These are phyloP conservation scores for Acacia melanoxylon DNA, from an alignment of 306 rosid genomes.

Conservation along the genomic window DNA sequence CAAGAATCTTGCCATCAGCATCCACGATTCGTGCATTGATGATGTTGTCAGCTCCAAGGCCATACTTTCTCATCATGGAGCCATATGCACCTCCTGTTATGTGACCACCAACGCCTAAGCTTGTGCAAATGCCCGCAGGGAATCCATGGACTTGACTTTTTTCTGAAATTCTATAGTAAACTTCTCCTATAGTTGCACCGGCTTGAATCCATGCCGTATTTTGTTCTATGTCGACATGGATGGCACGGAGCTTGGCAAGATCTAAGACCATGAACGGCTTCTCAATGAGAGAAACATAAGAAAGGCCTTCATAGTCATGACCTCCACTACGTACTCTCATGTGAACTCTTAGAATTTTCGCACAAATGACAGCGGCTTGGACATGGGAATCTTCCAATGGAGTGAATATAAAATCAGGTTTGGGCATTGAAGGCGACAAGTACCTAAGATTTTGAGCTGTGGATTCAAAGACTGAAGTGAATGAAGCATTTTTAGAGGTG, in stretches of 20 bases:
- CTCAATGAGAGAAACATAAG: conserved; percentile 45
- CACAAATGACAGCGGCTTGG: conserved; percentile 52
- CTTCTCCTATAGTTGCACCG: conserved; percentile 64
- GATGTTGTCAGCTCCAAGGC: conserved; percentile 62
- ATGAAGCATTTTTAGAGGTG: conserved; percentile 41
- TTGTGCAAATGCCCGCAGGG: conserved; percentile 62
- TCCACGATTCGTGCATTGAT: conserved; percentile 57
- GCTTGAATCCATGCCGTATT: conserved; percentile 72
- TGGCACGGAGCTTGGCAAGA: conserved; percentile 38
- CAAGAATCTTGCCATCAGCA: conserved; percentile 53
- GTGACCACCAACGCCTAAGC: conserved; percentile 69
- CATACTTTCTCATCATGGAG: conserved; percentile 58
- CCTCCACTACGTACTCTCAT: conserved; percentile 66
- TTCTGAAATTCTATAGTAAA: conserved; percentile 50
- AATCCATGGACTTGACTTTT: conserved; percentile 49
- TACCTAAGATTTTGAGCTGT: conserved; percentile 54
- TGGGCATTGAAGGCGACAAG: conserved; percentile 51
- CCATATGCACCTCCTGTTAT: conserved; percentile 81
- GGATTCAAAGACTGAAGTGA: conserved; percentile 42
- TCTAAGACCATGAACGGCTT: conserved; percentile 55
- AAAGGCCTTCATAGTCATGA: conserved; percentile 66
- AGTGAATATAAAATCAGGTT: conserved; percentile 67
- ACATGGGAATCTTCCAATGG: conserved; percentile 47
- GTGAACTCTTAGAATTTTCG: conserved; percentile 41
- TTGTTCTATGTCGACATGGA: conserved; percentile 33